Evolutionary conservation across 805 yeast genomes (phyloP), one percentile per base, ranked within the genome.

Genomic region (Clavispora carvajalis): DNA sequence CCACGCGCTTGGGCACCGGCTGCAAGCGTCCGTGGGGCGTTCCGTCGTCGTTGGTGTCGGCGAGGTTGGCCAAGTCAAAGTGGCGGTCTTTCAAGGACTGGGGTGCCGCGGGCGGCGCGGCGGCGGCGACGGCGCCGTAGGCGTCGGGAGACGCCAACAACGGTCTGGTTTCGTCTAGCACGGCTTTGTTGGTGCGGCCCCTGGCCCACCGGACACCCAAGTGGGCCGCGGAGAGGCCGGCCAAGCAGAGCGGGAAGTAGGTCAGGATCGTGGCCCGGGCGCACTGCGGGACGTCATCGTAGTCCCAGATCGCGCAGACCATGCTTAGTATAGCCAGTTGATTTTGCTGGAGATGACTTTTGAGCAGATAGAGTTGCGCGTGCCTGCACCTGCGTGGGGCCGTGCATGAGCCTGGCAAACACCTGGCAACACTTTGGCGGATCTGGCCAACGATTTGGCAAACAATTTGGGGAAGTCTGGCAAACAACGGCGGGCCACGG

Each of bases 261-360:
- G 57, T 58, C 41, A 71, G 70, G 28, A 77, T 44, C 52, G 45
- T 60, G 56, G 52, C 54, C 35, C 80, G 65, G 5, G 74, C 74
- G 52, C 83, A 78, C 12, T 54, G 53, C 1, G 82, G 74, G 30
- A 82, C 54, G 55, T 82, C 88, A 52, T 82, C 88, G 44, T 71
- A 77, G 46, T 66, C 61, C 87, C 88, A 82, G 46, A 57, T 41
- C 31, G 45, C 43, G 53, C 60, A 43, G 36, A 41, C 17, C 51
- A 48, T 40, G 44, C 15, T n/a, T 15, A 4, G 18, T 13, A 11
- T 7, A 10, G 30, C 8, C 10, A 19, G 31, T 28, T 28, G 15
- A 15, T 28, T 28, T 28, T 28, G n/a, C 13, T 8, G 12, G 4
- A 28, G 31, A 15, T 13, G 29, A 13, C 23, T 17, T 19, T 21